These are phyloP conservation scores for Przewalskia tangutica DNA, from an alignment of 257 asterid species.

Conservation along the genomic window DNA sequence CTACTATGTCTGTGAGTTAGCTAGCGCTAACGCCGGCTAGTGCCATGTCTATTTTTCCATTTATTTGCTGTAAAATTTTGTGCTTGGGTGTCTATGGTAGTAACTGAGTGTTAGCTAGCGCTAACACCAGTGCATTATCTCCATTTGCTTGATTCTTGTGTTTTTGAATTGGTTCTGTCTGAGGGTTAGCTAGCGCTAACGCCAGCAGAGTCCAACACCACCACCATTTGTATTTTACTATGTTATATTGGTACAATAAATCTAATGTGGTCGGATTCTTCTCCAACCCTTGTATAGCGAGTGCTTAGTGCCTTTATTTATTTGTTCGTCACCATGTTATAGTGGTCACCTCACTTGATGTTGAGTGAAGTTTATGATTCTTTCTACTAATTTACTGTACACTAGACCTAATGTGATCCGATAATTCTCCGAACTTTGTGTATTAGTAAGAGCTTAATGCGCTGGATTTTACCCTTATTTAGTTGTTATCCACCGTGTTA, in stretches of 20 bases:
- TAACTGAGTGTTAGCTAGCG: neutral
- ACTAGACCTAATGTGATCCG: neutral
- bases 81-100: neutral
- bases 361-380: neutral
- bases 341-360: neutral
- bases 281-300: too few species aligned
- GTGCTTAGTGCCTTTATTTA: neutral
- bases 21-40: slow-evolving; percentile 1
- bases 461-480: too few species aligned
- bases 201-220: neutral
- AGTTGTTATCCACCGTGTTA: too few species aligned
- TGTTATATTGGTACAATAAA: neutral
- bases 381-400: neutral
- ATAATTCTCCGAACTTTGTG: neutral
- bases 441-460: too few species aligned
- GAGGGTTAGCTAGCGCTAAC: slow-evolving; percentile 14
- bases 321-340: neutral
- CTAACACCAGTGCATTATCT: neutral
- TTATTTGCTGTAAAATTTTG: neutral
- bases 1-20: neutral
- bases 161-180: neutral
- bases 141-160: neutral
- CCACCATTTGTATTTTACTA: neutral
- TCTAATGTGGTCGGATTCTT: too few species aligned
- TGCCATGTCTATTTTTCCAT: neutral